Base-by-base conservation (phyloP, 306 rosid genomes). In the Chamaecrista fasciculata region DNA sequence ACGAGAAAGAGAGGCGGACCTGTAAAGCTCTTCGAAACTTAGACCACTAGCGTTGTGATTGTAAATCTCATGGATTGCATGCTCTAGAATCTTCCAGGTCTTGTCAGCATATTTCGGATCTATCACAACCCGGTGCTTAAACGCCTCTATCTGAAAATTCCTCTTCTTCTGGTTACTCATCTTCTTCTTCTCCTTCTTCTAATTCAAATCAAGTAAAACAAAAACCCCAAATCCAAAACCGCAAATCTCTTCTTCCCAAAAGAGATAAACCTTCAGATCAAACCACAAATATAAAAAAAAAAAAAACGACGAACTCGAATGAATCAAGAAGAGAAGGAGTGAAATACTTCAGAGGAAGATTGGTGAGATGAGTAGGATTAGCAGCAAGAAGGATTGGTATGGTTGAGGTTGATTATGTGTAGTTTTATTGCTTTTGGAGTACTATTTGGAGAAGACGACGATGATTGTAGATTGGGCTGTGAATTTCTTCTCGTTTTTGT, bases 81-180 rank as follows among this genome's bases (percentile, higher is more conserved):
- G 91, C 62, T 91, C 97, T 60, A 91, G 75, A 76, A 88, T 33
- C 75, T 67, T 85, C 93, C 97, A 91, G 1, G 91, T 86, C 85
- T 88, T 88, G 33, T 91, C 97, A 5, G 87, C 89, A 68, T 91
- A 88, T 48, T 79, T 84, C 37, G 95, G 95, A 91, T 91, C 95
- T 72, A 84, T 90, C 56, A 82, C 87, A 29, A 84, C 95, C 68
- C 84, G 74, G 24, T 88, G 87, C 80, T 86, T 87, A 15, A 91
- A 88, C 23, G 92, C 90, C 69, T 88, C 97, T 63, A 90, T 90
- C 84, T 90, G 89, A 50, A 87, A 87, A 80, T 85, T 90, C 83
- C 84, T 80, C 89, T 76, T 85, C 86, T 67, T 86, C 87, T 86
- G 89, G 62, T 76, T 85, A 75, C 86, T 87, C 97, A 86, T 90